Evolutionary conservation across 2,329 filamentous ascomycete genomes (phyloP).

Genomic region (Phialophora chinensis): DNA sequence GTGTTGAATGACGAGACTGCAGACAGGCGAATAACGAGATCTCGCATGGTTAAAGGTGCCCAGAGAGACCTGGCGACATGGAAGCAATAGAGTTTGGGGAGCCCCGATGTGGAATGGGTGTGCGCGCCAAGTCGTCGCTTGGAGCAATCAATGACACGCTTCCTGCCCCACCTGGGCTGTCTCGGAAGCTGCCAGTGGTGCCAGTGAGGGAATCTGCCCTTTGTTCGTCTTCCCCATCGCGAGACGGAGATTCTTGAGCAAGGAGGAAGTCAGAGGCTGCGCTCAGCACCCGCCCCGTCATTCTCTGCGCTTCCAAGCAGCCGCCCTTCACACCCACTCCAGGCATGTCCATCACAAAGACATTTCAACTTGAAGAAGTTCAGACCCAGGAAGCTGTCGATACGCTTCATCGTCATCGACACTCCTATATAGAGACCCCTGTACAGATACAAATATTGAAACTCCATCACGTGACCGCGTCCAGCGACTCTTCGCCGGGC

Average conservation of each 20-base stretch:
- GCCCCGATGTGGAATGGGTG: constrained; percentile 12
- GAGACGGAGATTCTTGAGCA: constrained; percentile 8
- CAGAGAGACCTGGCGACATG: neutral
- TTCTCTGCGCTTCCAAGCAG: constrained; percentile 21
- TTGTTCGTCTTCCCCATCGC: constrained; percentile 11
- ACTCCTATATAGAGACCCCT: constrained; percentile 27
- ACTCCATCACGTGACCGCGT: constrained; percentile 27
- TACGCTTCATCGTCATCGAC: neutral
- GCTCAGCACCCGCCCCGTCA: constrained; percentile 23
- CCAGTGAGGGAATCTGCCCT: neutral
- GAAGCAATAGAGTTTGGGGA: constrained; percentile 5
- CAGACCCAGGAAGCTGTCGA: constrained; percentile 4
- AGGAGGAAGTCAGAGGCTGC: constrained; percentile 27
- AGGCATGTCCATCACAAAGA: constrained; percentile 16
- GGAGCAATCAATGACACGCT: neutral
- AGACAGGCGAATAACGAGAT: neutral
- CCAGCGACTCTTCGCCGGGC: neutral
- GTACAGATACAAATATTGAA: neutral
- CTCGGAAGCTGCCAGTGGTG: constrained; percentile 4
- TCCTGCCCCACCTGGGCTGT: neutral
- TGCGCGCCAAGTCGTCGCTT: constrained; percentile 7
- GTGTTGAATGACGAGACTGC: neutral
- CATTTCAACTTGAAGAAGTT: neutral
- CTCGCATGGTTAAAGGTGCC: neutral
- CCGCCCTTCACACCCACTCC: constrained; percentile 14